Evolutionary conservation across 345 rosid genomes (phyloP), one percentile per base, ranked within the genome.

Genomic region (Mallotus nudiflorus): DNA sequence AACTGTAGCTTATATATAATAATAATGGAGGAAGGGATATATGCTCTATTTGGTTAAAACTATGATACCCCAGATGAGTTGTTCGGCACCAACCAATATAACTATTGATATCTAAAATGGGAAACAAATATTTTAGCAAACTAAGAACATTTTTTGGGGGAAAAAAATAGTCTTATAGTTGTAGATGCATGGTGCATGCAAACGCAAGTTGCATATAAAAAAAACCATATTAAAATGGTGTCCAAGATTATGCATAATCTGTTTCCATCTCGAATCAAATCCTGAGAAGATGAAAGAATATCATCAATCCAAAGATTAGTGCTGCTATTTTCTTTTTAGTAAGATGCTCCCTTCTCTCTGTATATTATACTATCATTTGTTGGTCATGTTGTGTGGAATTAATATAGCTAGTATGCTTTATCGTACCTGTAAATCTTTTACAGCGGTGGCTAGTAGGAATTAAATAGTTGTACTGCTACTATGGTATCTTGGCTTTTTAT

Each of bases 231-330:
- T 51, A 51, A 51, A n/a, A 20, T 51, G 55, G n/a, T 15, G n/a
- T 6, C 5, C 8, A 48, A 48, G 52, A n/a, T 9, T 52, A 11
- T 9, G 18, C 19, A 28, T 10, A 19, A 58, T 59, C 50, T 58
- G 33, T 33, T 69, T 61, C 40, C 22, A 45, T 35, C 37, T 44
- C 11, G 86, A 80, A 80, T 80, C 72, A 80, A 68, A 75, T 79
- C 82, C 64, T 65, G 11, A 18, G 20, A 33, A 24, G 16, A 63
- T 25, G 24, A 64, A 68, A 31, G 53, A 60, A 62, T 53, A 67
- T 63, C 40, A 56, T 46, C 40, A 75, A 22, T 68, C 22, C 15
- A 65, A 67, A 65, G 72, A 75, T 75, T 60, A 63, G 40, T 59
- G 45, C 56, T 22, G 2, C 24, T 16, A 20, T 20, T 52, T 3